Evolutionary conservation across 1,284 basidiomycete species (phyloP), one percentile per base, ranked within the genome.

Genomic region (Trametes versicolor): DNA sequence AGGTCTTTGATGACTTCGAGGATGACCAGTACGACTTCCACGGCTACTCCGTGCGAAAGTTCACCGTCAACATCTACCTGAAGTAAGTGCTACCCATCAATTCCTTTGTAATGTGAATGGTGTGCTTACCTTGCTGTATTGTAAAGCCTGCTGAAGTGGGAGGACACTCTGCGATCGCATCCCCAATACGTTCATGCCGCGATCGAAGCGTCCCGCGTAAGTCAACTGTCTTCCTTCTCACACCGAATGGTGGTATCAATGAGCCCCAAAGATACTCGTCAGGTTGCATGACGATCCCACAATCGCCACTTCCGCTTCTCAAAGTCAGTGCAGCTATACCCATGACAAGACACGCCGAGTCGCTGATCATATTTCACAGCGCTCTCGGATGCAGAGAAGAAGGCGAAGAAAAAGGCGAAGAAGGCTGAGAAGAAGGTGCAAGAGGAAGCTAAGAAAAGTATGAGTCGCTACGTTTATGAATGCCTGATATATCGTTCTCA

Each of bases 11-110:
- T 62, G 93, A 94, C 62, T 88, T 95, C 69, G 94, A 97, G 73
- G 96, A 99, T 71, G 98, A 99, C 76, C 97, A 99, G 79, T 97
- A 95, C 73, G 98, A 99, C 78, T 99, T 99, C 84, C 98, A 99
- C 77, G 90, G 92, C 8, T 99, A 99, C 79, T 94, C 95, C 71
- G 75, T 98, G 73, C 90, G 98, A 52, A 95, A 95, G 73, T 94
- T 92, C 76, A 98, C 94, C 3, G 80, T 99, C 43, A 91, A 90
- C 55, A 86, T 93, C 15, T 99, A 99, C 77, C 72, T 94, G 58
- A 85, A 89, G 95, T 97, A 72, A 32, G 75, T 66, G 2, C 67
- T n/a, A 12, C 19, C 25, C 27, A n/a, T 19, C n/a, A 2, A 15
- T 23, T n/a, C 9, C 29, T 1, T 19, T 4, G 49, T 12, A 7